These are phyloP conservation scores for Cladosporium oxysporum DNA, from an alignment of 2,329 filamentous ascomycete genomes.

Conservation along the genomic window DNA sequence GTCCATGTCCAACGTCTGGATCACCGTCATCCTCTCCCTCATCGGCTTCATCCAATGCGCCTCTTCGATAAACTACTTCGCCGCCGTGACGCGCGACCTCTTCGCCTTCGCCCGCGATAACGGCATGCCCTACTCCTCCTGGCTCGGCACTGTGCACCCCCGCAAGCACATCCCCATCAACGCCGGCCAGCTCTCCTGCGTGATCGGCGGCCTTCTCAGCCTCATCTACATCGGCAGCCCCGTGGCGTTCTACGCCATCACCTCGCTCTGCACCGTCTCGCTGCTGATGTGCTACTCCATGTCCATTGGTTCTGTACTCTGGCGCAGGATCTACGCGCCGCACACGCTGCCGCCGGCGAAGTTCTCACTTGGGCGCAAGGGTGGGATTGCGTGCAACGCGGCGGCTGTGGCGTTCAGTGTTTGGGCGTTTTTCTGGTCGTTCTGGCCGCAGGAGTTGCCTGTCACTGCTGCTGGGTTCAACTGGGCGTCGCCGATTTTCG, in stretches of 20 bases:
- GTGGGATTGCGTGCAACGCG: conserved; percentile 27
- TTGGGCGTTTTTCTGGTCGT: conserved; percentile 24
- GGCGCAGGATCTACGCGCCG: conserved; percentile 27
- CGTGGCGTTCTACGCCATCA: conserved; percentile 45
- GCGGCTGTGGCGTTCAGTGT: conserved; percentile 24
- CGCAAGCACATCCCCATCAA: conserved; percentile 24
- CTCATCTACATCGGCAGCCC: conserved; percentile 43
- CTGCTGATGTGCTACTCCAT: conserved; percentile 26
- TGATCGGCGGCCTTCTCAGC: conserved; percentile 46
- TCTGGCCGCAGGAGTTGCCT: conserved; percentile 22
- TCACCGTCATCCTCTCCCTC: conserved; percentile 21
- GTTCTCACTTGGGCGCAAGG: conserved; percentile 23
- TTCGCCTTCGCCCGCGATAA: conserved; percentile 42
- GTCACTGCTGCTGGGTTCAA: conserved; percentile 25
- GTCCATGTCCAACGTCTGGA: conserved; percentile 23
- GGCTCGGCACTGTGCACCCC: conserved; percentile 33
- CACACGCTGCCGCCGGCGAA: conserved; percentile 22
- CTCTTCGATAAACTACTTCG: conserved; percentile 37
- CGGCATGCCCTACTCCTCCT: conserved; percentile 38
- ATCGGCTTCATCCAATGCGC: conserved; percentile 23
- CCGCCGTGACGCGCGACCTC: conserved; percentile 26
- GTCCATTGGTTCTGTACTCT: conserved; percentile 32
- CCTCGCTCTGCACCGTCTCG: conserved; percentile 36
- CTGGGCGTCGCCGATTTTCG: conserved; percentile 27
- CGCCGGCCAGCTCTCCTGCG: conserved; percentile 48